Base-by-base conservation (phyloP, 345 rosid genomes). In the Linum lewisii region DNA sequence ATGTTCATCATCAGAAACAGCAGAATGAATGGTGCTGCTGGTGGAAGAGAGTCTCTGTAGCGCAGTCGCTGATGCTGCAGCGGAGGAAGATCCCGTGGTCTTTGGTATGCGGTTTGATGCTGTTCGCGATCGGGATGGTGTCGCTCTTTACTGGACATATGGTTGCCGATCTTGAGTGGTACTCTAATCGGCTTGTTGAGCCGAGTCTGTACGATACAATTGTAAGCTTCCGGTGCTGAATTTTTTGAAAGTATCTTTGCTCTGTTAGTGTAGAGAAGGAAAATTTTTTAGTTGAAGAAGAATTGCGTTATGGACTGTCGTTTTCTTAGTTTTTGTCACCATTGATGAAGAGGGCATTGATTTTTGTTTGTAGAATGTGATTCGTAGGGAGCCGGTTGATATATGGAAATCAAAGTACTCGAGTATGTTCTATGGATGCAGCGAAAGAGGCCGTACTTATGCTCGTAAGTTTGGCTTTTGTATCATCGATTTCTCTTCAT, bases 141-240 rank as follows among this genome's bases (percentile, higher is more conserved):
- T 94, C 97, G 51, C 90, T 94, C 52, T 85, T 90, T 72, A 85
- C 96, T 2, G 97, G 97, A 50, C 97, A 94, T 60, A 86, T 90
- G 44, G 99, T 77, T 1, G 90, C 99, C 32, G 92, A 90, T 80
- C 92, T 90, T 54, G 97, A 93, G 59, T 87, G 97, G 97, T 93
- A 85, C 68, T 89, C 97, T 51, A 94, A 82, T 75, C 84, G 79
- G 76, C 63, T 93, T 69, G 84, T 69, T 47, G 84, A 81, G 64
- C 77, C 76, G 18, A 79, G 75, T 70, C 60, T 82, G 68, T 78
- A 75, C 65, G 60, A 75, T 58, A 84, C 50, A 64, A 72, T 84
- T 85, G 99, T 89, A 79, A 51, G 50, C 6, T 21, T 29, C 34
- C 34, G 0, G 34, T 3, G 34, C 47, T 42, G 38, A 6, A 5